Percentiles rank a stretch among this genome's conserved stretches.
phyloP scores from a whole-genome alignment of 1,284 basidiomycete genomes.

The Pseudozyma hubeiensis region DNA sequence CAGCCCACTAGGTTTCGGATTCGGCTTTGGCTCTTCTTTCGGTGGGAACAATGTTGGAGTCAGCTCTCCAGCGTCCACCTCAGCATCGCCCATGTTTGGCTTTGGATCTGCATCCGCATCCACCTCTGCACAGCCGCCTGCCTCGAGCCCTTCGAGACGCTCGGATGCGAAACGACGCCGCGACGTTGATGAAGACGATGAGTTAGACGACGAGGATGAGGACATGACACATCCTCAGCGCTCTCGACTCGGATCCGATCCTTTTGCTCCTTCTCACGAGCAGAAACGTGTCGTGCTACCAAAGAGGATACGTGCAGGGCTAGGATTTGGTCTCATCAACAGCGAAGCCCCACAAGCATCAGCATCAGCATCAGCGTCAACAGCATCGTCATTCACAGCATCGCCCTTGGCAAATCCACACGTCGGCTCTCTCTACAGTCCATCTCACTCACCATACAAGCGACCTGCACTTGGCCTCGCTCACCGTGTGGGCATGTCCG shows the following conservation, averaged over 20 bases:
- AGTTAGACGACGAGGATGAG: constrained; percentile 43
- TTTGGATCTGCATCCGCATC: constrained; percentile 17
- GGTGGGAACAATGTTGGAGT: constrained; percentile 31
- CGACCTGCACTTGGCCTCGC: constrained; percentile 26
- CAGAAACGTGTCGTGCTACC: constrained; percentile 39
- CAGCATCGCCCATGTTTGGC: constrained; percentile 26
- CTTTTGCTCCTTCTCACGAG: constrained; percentile 19
- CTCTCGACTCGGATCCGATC: constrained; percentile 17
- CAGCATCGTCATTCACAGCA: constrained; percentile 15
- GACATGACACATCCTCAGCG: constrained; percentile 44
- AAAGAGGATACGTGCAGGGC: constrained; percentile 52
- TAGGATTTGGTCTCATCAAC: constrained; percentile 43
- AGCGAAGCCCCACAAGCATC: constrained; percentile 20
- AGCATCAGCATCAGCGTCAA: neutral
- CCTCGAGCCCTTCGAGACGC: constrained; percentile 25
- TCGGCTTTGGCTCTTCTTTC: constrained; percentile 56
- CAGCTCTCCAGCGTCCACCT: constrained; percentile 18
- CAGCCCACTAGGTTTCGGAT: constrained; percentile 54
- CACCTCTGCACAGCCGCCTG: constrained; percentile 7
- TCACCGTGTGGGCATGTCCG: constrained; percentile 40
- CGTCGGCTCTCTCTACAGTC: neutral
- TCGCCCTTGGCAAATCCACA: neutral
- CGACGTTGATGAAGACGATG: constrained; percentile 37
- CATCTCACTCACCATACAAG: constrained; percentile 27
- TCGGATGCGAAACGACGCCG: constrained; percentile 50